Percentiles rank a stretch among this genome's conserved stretches.
Evolutionary conservation across 306 rosid species (phyloP).

Genomic region (Sindora glabra): DNA sequence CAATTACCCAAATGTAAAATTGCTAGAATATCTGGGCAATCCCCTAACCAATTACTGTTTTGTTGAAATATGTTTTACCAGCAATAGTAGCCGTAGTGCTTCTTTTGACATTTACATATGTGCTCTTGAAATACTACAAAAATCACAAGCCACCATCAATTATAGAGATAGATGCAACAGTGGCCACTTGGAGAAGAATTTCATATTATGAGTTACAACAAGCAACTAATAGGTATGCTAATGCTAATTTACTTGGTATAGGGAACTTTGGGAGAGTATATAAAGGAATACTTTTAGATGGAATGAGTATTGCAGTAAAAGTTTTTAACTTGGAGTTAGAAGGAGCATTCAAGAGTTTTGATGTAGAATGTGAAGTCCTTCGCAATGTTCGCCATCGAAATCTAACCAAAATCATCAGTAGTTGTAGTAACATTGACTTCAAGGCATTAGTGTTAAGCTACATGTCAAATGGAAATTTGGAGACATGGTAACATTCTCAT

Average conservation of each 20-base stretch:
- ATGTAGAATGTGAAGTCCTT: background rate
- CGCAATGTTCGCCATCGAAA: background rate
- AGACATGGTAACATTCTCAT: no score
- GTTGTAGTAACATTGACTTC: no score
- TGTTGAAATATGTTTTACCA: no score
- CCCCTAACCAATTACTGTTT: background rate
- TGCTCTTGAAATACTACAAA: background rate
- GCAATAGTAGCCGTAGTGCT: background rate
- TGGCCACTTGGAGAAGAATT: background rate
- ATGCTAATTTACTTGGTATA: no score
- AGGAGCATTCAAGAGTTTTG: constrained; percentile 2
- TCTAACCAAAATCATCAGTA: background rate
- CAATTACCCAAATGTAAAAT: background rate
- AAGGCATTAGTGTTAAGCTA: background rate
- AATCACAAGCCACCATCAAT: background rate
- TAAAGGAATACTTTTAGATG: no score
- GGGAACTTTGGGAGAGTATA: no score
- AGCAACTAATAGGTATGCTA: no score
- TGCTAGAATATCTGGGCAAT: background rate
- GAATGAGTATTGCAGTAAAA: no score
- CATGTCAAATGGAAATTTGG: background rate
- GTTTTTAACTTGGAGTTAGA: no score
- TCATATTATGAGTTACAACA: no score
- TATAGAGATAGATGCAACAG: background rate
- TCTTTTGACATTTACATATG: background rate